Evolutionary conservation across 768 basidiomycete species (phyloP).

Genomic region (Podaxis carcinomalis): DNA sequence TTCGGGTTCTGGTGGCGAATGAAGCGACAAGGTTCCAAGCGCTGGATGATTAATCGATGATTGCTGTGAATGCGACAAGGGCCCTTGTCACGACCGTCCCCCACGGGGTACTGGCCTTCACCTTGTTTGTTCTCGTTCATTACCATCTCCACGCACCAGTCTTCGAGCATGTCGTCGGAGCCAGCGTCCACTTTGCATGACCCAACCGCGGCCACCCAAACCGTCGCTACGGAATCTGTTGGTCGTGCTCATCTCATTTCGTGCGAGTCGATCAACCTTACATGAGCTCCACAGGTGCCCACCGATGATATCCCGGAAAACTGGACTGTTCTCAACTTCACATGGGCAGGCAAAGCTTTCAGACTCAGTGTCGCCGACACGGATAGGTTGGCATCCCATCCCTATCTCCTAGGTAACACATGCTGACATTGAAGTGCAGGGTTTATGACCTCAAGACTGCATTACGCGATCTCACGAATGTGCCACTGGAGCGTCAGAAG

Average conservation of each 20-base stretch:
- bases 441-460: constrained; percentile 75
- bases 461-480: constrained; percentile 65
- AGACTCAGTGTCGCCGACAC: constrained; percentile 69
- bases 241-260: background rate
- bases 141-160: background rate
- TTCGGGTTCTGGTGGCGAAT: background rate
- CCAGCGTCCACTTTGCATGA: background rate
- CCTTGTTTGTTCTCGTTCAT: background rate
- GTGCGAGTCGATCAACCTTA: background rate
- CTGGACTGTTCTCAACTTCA: constrained; percentile 66
- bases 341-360: constrained; percentile 68
- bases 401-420: background rate
- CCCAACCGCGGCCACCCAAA: background rate
- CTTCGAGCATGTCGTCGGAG: background rate
- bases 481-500: constrained; percentile 84
- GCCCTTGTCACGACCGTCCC: background rate
- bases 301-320: constrained; percentile 26
- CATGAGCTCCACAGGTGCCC: constrained; percentile 3
- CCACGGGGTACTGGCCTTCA: background rate
- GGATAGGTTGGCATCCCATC: constrained; percentile 49
- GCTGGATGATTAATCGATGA: constrained; percentile 3
- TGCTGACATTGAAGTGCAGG: constrained; percentile 33
- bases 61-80: background rate
- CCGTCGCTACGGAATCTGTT: background rate
- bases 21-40: background rate